Conservation (phyloP, 345 rosid species). For the Moricandia arvensis region DNA sequence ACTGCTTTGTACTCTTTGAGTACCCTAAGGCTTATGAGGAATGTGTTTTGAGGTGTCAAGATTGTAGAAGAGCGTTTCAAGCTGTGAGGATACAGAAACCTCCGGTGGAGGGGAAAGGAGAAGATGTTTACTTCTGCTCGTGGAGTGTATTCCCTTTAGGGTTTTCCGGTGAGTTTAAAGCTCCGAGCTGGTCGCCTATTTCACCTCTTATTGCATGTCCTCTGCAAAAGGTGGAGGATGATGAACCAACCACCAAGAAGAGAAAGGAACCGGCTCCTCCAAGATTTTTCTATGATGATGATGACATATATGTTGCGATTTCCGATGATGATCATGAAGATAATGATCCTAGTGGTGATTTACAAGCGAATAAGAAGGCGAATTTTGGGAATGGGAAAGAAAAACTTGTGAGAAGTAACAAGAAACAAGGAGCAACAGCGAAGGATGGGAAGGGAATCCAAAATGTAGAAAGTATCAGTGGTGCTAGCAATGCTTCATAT, state of each 20-base stretch:
- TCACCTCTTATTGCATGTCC: conserved; percentile 62
- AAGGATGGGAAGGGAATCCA: conserved; percentile 38
- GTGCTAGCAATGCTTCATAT: conserved; percentile 28
- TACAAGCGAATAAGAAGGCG: conserved; percentile 42
- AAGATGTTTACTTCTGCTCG: conserved; percentile 61
- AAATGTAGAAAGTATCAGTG: conserved; percentile 30
- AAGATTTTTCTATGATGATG: conserved; percentile 45
- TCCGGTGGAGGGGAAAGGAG: conserved; percentile 61
- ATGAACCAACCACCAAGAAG: neutral
- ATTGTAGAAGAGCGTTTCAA: conserved; percentile 77
- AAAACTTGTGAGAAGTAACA: conserved; percentile 38
- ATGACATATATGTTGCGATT: conserved; percentile 55
- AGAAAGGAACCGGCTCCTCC: conserved; percentile 32
- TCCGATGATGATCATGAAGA: conserved; percentile 54
- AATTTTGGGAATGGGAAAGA: conserved; percentile 51
- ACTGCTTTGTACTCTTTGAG: conserved; percentile 76
- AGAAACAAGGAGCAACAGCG: conserved; percentile 43
- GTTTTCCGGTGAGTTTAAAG: conserved; percentile 39
- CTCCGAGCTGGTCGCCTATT: conserved; percentile 68
- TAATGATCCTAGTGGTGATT: conserved; percentile 42
- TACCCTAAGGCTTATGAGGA: conserved; percentile 76
- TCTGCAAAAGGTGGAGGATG: conserved; percentile 23
- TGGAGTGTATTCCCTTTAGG: conserved; percentile 85
- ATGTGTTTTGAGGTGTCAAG: conserved; percentile 71
- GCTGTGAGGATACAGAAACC: conserved; percentile 64